Evolutionary conservation across 2,329 filamentous ascomycete species (phyloP), one percentile per base, ranked within the genome.

Genomic region (Sporothrix dimorphospora): DNA sequence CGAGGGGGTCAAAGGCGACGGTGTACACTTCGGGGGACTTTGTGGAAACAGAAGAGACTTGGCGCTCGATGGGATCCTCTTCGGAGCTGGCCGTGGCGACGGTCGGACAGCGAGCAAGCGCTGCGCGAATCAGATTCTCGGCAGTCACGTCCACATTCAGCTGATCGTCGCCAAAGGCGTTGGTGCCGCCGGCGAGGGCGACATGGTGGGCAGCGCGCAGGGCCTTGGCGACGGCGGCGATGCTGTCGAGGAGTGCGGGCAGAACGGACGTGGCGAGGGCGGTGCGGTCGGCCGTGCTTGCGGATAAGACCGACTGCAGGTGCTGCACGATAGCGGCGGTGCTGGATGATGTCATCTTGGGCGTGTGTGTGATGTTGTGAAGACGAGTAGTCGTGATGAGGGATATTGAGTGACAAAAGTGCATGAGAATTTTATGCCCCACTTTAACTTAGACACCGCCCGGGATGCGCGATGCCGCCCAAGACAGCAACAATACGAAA

Each of bases 1-100:
- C 89, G 0, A 91, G 83, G 0, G 89, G 89, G 75, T 91, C 89
- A 75, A 90, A 91, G 0, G 87, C 88, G 9, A 90, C 79, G 0
- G 88, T 85, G 79, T 90, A 90, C 38, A 80, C 77, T 75, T 89
- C 12, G 11, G 67, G 3, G 4, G 61, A 7, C n/a, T n/a, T n/a
- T 4, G 14, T 2, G 14, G 51, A 12, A 71, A 77, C 42, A 0
- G 63, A 21, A 24, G 59, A 59, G 6, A 80, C 75, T 47, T 78
- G 27, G 72, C 79, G 78, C 78, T 89, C 88, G 0, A 87, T 77
- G 0, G 88, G 88, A 69, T 90, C 88, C 76, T 90, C 88, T 77
- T 90, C 88, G 77, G 87, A 88, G 79, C 85, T 88, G 1, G 86
- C 87, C 0, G 85, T 84, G 14, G 79, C 79, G 1, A 88, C 82